Evolutionary conservation across 108 stramenopile genomes (phyloP).

Genomic region (Cyclotella cryptica): DNA sequence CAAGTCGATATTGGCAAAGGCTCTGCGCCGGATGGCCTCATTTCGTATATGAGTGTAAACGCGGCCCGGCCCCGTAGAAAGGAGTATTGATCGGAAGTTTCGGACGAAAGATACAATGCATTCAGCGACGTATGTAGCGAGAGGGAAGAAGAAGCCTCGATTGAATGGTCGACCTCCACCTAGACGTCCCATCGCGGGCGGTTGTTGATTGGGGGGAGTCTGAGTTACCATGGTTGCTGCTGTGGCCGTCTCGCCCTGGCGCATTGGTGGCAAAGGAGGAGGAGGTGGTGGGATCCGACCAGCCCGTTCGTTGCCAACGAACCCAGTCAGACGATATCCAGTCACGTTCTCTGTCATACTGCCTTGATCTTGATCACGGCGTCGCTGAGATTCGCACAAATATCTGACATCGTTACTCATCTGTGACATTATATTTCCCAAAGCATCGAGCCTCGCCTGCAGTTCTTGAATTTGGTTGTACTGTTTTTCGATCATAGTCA

Average conservation of each 20-base stretch:
- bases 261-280: constrained; percentile 7
- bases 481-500: constrained; percentile 32
- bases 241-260: neutral
- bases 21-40: constrained; percentile 31
- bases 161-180: neutral
- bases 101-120: constrained; percentile 5
- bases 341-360: neutral
- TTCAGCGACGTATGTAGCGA: constrained; percentile 6
- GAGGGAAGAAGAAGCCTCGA: constrained; percentile 32
- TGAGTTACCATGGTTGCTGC: neutral
- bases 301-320: neutral
- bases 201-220: constrained; percentile 3
- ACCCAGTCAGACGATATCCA: neutral
- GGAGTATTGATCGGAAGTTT: constrained; percentile 24
- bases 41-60: constrained; percentile 29
- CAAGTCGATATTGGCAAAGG: constrained; percentile 42
- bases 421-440: constrained; percentile 35
- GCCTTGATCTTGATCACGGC: neutral
- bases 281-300: neutral
- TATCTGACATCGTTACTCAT: constrained; percentile 30
- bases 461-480: constrained; percentile 31
- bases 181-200: neutral
- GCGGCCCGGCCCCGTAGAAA: constrained; percentile 40
- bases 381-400: constrained; percentile 22
- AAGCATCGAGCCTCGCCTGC: constrained; percentile 28